Base-by-base conservation (phyloP, 257 asterid genomes). In the Przewalskia tangutica region DNA sequence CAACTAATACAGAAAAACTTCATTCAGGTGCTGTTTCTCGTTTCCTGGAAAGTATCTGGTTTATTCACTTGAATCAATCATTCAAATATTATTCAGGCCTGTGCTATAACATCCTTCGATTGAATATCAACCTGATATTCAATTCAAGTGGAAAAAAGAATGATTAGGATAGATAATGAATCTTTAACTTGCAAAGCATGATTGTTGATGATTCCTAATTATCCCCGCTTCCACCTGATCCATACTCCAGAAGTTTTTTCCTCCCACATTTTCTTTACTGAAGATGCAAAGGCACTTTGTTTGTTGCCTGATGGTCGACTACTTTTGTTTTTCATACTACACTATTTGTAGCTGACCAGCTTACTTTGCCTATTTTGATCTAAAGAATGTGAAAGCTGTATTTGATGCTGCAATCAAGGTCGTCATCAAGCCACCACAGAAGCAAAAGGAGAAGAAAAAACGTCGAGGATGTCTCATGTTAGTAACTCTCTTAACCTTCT, bases 321-420 rank as follows among this genome's bases (percentile, higher is more conserved):
- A 75, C 18, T 50, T 75, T 46, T 50, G 4, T 50, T 14, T 50
- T 50, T 75, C 14, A 1, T 73, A 4, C 60, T 13, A 50, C 7
- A 20, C 2, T 75, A 75, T 13, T 75, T 50, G 27, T 75, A 23
- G 50, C 62, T 75, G 79, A 75, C 38, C 62, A 48, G 18, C 46
- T 71, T 75, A 50, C 46, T 7, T 75, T 75, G 44, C 79, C 14
- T 23, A 50, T 50, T 27, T 75, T 75, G 12, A 81, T 58, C 20
- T 76, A 78, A 92, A 92, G 95, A 94, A 92, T 81, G 97, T 94
- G 80, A 94, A 94, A 89, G 96, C 92, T 71, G 97, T 94, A 59
- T 94, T 94, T 75, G 98, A 94, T 87, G 97, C 97, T 82, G 95
- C 98, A 56, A 92, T 94, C 88, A 90, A 79, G 86, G 97, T 94